phyloP scores from a whole-genome alignment of 441 rosid genomes.

The Arabidopsis hybrid region DNA sequence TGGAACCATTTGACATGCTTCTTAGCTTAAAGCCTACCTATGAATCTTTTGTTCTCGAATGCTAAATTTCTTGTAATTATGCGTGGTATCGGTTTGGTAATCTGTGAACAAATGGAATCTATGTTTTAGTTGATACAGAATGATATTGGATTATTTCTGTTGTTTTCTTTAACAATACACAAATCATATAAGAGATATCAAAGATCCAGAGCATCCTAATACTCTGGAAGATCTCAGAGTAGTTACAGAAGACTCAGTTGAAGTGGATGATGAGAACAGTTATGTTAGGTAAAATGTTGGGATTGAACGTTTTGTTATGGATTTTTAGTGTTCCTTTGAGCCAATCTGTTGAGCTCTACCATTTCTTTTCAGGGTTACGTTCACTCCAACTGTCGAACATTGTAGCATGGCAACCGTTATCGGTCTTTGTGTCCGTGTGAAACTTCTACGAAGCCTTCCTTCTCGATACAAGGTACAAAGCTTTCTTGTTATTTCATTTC shows the following conservation, averaged over 20 bases:
- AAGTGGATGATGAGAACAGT: slow-evolving; percentile 69
- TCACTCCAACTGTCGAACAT: slow-evolving; percentile 92
- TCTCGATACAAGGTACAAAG: slow-evolving; percentile 82
- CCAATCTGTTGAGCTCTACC: slow-evolving; percentile 10
- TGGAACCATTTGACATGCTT: not conserved
- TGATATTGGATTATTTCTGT: not conserved
- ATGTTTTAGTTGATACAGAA: slow-evolving; percentile 11
- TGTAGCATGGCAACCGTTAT: slow-evolving; percentile 94
- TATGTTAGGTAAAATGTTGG: slow-evolving; percentile 61
- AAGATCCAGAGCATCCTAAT: slow-evolving; percentile 95
- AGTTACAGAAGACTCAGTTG: slow-evolving; percentile 85
- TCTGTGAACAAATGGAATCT: too few species aligned
- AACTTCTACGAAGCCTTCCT: slow-evolving; percentile 89
- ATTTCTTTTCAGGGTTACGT: slow-evolving; percentile 70
- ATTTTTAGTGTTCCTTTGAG: not conserved
- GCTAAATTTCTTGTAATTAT: not conserved
- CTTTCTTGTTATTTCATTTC: not conserved
- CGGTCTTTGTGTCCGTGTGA: slow-evolving; percentile 92
- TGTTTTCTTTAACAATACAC: slow-evolving; percentile 52
- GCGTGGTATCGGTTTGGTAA: not conserved
- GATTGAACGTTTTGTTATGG: not conserved
- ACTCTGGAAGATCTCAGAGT: slow-evolving; percentile 94
- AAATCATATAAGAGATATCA: slow-evolving; percentile 93
- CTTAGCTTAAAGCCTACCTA: not conserved
- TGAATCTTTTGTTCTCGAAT: too few species aligned